Conservation (phyloP, 2,329 filamentous ascomycete genomes). For the Dryadomyces quercus-mongolicae region DNA sequence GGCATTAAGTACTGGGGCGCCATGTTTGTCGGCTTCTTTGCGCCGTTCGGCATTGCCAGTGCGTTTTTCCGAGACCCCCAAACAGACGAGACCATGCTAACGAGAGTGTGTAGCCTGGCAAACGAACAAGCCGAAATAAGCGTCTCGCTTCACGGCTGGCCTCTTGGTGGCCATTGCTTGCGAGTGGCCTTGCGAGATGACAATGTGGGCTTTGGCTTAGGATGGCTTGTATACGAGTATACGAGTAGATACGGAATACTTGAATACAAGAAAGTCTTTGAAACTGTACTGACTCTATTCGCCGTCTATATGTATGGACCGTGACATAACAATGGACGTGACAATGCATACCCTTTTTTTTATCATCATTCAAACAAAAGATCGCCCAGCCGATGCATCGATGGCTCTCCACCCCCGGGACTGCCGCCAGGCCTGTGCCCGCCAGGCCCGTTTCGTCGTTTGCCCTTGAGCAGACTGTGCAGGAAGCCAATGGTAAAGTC, state of each 20-base stretch:
- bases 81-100: slow-evolving; percentile 9
- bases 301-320: no score
- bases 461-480: slow-evolving; percentile 25
- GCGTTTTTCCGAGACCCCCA: slow-evolving; percentile 20
- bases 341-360: no score
- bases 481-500: slow-evolving; percentile 35
- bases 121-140: slow-evolving; percentile 34
- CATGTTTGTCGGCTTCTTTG: slow-evolving; percentile 42
- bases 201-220: no score
- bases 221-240: no score
- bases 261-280: no score
- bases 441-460: no score
- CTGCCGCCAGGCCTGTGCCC: background rate
- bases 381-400: slow-evolving; percentile 5
- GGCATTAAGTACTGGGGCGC: slow-evolving; percentile 71
- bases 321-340: no score
- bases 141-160: background rate
- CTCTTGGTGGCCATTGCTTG: no score
- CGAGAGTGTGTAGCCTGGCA: slow-evolving; percentile 32
- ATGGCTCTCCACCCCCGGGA: no score
- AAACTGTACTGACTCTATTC: no score
- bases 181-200: no score
- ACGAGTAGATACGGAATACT: no score
- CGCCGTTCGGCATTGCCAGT: slow-evolving; percentile 53
- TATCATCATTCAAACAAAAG: background rate